These are phyloP conservation scores for Diplodia mutila DNA, from an alignment of 2,329 filamentous ascomycete species.

Conservation along the genomic window DNA sequence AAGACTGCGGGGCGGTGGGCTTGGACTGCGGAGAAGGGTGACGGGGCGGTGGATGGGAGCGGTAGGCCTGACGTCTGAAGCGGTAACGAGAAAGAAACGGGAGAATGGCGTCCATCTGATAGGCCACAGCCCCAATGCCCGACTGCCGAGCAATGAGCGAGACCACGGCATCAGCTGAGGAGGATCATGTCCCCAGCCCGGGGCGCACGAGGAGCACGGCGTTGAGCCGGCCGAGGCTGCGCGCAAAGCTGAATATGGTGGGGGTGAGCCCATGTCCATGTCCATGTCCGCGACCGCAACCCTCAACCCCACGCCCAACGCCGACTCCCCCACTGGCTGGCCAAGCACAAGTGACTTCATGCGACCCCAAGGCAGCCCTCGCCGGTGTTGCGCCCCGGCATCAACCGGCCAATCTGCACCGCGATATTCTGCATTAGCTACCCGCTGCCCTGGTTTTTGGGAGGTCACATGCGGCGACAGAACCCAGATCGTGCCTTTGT, in stretches of 20 bases:
- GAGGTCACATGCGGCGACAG: conserved; percentile 3
- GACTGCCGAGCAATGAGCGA: conserved; percentile 12
- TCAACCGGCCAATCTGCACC: not conserved
- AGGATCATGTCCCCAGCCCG: conserved; percentile 15
- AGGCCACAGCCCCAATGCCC: not conserved
- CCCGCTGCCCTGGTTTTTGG: not conserved
- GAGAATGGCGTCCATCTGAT: not conserved
- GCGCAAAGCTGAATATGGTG: not conserved
- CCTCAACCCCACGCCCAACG: not conserved
- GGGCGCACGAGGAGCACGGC: not conserved
- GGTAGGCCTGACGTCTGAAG: not conserved
- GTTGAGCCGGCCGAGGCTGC: not conserved
- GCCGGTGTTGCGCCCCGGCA: not conserved
- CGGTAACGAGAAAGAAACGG: conserved; percentile 4
- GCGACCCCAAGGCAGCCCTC: not conserved
- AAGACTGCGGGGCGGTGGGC: not conserved
- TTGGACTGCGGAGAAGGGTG: conserved; percentile 8
- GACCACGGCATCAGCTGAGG: conserved; percentile 9
- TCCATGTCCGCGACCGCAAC: too few relatives aligned
- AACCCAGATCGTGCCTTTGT: not conserved
- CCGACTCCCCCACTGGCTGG: not conserved
- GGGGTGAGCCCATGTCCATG: conserved; percentile 6
- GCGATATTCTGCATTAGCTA: not conserved
- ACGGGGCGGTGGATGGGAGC: conserved; percentile 6
- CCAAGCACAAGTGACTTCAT: not conserved